Evolutionary conservation across 2,329 filamentous ascomycete genomes (phyloP), one percentile per base, ranked within the genome.

Genomic region (Colletotrichum sp.): DNA sequence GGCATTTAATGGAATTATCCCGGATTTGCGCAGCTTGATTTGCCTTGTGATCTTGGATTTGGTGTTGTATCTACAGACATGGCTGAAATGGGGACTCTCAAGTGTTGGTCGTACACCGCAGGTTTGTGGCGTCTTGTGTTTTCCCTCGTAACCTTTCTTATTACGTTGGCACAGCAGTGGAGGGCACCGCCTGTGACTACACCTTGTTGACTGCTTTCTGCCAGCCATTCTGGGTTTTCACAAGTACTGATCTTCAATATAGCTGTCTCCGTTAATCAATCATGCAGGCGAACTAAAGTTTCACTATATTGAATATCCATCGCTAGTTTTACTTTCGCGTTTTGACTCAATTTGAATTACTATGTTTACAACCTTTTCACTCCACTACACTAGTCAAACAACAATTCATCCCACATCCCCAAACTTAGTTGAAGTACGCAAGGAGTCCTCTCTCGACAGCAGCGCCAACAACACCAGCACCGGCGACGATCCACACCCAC

Each of bases 401-500:
- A 71, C 8, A 11, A 36, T 12, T 12, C n/a, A 9, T 13, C 19
- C 19, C 8, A 19, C 6, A 19, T 7, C 19, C 16, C 22, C 39
- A 71, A 15, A 32, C 61, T 64, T 7, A 64, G 15, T 36, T 44
- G 15, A 74, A 69, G 29, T 39, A 77, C 19, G 72, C 66, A 8
- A 71, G 72, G 27, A 77, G 36, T 3, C 76, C 69, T 11, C 76
- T 22, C 80, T 92, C 90, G 12, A 89, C 72, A 4, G 86, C 83
- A 0, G 89, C 87, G 27, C 88, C 89, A 4, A 85, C 83, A 13
- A 85, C 86, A 15, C 91, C 91, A 52, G 86, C 83, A 2, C 86
- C 89, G 13, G 89, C 75, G 2, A 92, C 86, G 27, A 84, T 84
- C 88, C 90, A 90, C 4, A 88, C 80, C 91, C 91, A 93, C 75